Percentiles rank a stretch among this genome's conserved stretches.
Evolutionary conservation across 257 asterid species (phyloP).

Genomic region (Leptodermis oblonga): DNA sequence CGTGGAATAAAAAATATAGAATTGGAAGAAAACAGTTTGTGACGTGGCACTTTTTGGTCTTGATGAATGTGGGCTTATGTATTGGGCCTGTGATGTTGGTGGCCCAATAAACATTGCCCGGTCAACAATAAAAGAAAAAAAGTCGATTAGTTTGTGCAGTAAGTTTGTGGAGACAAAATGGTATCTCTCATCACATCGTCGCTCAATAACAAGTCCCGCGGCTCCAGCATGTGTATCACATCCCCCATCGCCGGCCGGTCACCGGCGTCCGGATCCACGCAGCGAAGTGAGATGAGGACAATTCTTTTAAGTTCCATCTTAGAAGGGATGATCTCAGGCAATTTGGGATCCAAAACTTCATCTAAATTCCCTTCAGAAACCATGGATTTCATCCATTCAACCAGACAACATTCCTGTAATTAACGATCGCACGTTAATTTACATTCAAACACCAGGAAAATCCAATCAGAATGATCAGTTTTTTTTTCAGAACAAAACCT

Average conservation of each 20-base stretch:
- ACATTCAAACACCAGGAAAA: not conserved
- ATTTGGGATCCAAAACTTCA: slow-evolving; percentile 38
- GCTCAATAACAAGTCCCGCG: slow-evolving; percentile 38
- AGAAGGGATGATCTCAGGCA: slow-evolving; percentile 32
- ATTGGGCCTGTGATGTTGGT: no score
- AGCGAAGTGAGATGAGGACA: slow-evolving; percentile 46
- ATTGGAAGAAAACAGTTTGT: no score
- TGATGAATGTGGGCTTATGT: no score
- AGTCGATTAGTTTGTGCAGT: no score
- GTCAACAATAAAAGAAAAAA: no score
- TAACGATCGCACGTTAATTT: no score
- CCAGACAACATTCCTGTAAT: slow-evolving; percentile 42
- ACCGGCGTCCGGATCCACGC: slow-evolving; percentile 47
- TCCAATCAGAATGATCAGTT: not conserved
- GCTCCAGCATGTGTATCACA: slow-evolving; percentile 53
- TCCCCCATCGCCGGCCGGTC: slow-evolving; percentile 50
- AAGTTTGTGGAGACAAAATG: not conserved
- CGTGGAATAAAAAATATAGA: no score
- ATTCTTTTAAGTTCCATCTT: slow-evolving; percentile 36
- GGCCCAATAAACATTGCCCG: no score
- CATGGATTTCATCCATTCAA: slow-evolving; percentile 46
- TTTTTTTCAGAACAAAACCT: slow-evolving; percentile 27
- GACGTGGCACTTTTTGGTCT: no score
- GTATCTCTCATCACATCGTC: slow-evolving; percentile 39
- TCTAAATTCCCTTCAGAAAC: slow-evolving; percentile 27